A percentile compares a stretch with the other conserved stretches of the same genome.
Evolutionary conservation across 2,329 filamentous ascomycete species (phyloP).

Genomic region (Coniochaeta sp.): DNA sequence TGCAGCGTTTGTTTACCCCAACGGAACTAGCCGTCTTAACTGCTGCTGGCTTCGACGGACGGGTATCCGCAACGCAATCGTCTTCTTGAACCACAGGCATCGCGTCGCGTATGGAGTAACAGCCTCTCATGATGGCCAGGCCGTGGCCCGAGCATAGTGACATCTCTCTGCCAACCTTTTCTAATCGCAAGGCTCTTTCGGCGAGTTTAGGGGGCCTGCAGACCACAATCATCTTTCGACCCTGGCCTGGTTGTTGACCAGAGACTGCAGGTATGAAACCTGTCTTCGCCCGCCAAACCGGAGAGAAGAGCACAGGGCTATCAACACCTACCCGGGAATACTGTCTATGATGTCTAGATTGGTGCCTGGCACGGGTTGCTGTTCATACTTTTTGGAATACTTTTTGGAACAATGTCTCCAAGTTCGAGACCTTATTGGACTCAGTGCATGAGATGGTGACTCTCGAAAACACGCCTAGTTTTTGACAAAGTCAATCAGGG

Average conservation of each 20-base stretch:
- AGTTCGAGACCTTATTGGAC: background rate
- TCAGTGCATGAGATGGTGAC: background rate
- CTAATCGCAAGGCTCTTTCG: background rate
- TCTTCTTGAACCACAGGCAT: background rate
- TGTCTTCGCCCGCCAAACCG: too few species aligned
- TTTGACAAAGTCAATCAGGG: background rate
- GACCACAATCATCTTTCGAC: background rate
- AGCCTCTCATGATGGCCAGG: background rate
- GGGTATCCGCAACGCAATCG: background rate
- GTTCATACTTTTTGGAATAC: background rate
- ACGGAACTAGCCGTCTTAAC: background rate
- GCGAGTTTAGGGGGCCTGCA: background rate
- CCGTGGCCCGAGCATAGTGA: background rate
- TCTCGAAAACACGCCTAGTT: background rate
- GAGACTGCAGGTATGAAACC: background rate
- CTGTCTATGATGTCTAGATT: background rate
- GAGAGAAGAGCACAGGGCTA: too few species aligned
- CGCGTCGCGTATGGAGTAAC: background rate
- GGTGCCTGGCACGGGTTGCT: background rate
- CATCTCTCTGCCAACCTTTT: background rate
- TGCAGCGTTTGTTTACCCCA: background rate
- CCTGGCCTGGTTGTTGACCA: background rate
- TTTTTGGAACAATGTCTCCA: background rate
- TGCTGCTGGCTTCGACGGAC: background rate
- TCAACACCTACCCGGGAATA: background rate